Base-by-base conservation (phyloP, 202 grass and related monocot genomes). In the Schoenoplectus triqueter region DNA sequence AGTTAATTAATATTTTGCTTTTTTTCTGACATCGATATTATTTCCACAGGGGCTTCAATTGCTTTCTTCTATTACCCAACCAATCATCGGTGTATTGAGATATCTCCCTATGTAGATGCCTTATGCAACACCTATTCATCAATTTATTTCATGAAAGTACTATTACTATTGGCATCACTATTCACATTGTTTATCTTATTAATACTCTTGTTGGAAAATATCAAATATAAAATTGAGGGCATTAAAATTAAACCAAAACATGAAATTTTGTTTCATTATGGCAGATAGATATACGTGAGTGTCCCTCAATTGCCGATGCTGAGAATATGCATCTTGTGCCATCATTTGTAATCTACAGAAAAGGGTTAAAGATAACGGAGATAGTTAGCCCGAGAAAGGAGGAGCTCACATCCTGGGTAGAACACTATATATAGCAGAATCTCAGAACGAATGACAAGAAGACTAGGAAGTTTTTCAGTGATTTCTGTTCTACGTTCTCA, bases 291-390 rank as follows among this genome's bases (percentile, higher is more conserved):
- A 74, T 83, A 48, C 21, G 63, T 41, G 18, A 85, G 42, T 69
- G 62, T 69, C 20, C 81, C 4, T 18, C 48, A 9, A 40, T 79
- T 10, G 78, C 82, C 6, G 57, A 70, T 78, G 61, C 66, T 13
- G 86, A 87, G 70, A 85, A 71, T 78, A 78, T 90, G 46, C 64
- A 67, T 42, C 39, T 44, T 20, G 49, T 85, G 57, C 82, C 77
- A 3, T 85, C 82, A 51, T 85, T 87, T 78, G 87, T 82, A 77
- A 82, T 87, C 45, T 90, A 83, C 69, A 85, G 81, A 50, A 77
- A 75, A 15, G 86, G 84, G 21, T 80, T 47, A 5, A 82, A 67
- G 57, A 62, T 85, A 59, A 85, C 82, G 50, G 85, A 87, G 82
- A 85, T 87, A 50, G 45, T 82, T 70, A 76, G 85, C 1, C 89